Base-by-base conservation (phyloP, 441 rosid genomes). In the Caryocar brasiliense region DNA sequence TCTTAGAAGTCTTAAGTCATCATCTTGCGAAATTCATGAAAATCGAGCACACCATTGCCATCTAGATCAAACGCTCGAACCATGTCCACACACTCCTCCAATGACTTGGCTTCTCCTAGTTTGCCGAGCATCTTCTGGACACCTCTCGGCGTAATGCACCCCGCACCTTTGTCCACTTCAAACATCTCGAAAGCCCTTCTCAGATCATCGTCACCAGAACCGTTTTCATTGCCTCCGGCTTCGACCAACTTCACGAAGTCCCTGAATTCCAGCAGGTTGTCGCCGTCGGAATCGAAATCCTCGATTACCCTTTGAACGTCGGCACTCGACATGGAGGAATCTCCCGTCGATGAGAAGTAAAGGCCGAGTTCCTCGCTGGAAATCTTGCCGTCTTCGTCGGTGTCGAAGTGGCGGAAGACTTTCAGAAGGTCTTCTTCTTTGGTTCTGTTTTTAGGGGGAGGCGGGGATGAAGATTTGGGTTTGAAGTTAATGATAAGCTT, bases 11-110 rank as follows among this genome's bases (percentile, higher is more conserved):
- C n/a, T 37, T 34, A 64, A 44, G 62, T 51, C 74, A 73, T 73
- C 97, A 88, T 88, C 56, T 65, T 84, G 44, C 64, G 68, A 60
- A 88, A 88, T 56, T 85, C 97, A 10, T 81, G 78, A 47, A 73
- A 88, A 59, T 85, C 95, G 55, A 88, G 84, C 18, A 79, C 90
- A 2, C 97, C 97, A 71, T 85, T 73, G 15, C 90, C 87, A 74
- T 85, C 89, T 30, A 47, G 58, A 70, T 88, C 95, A 54, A 70
- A 88, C 37, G 45, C 78, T n/a, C 58, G 66, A 32, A 85, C 83
- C 97, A 88, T 88, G 22, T 76, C 73, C 29, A 54, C 84, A 26
- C 95, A 85, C 54, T 85, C 95, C 27, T 82, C 80, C 5, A 45
- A 59, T 10, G 92, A 77, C 63, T 47, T 85, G 14, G 51, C 41